Evolutionary conservation across 306 rosid species (phyloP), one percentile per base, ranked within the genome.

Genomic region (Lathyrus oleraceus): DNA sequence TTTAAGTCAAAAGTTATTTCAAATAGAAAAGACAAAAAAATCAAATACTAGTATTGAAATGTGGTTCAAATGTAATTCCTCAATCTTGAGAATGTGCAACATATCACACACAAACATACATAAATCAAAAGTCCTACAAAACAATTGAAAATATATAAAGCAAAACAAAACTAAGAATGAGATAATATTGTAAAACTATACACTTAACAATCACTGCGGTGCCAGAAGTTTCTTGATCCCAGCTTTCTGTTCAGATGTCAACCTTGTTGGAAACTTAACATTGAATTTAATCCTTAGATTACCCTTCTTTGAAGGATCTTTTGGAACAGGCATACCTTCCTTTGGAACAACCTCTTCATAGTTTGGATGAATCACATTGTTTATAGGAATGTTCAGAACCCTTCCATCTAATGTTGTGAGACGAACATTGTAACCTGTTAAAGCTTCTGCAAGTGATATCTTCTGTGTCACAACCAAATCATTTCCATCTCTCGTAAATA

Each of bases 261-360:
- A 76, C 71, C 45, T 61, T 19, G 80, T 1, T 13, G 80, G 80
- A 54, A 76, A 69, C 20, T 76, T 69, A 13, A 76, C 40, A 43
- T 76, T 61, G 53, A 76, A 76, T 39, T 76, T 76, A 65, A 76
- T 76, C 65, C 75, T 69, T 12, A 76, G 80, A 42, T 76, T 61
- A 61, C 80, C 80, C 71, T 10, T 76, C 75, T 61, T 69, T 27
- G 70, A 39, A 61, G 75, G 80, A 1, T 76, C 80, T 76, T 76
- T 76, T 19, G 75, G 65, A 76, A 69, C 51, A 21, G 80, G 80
- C 80, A 76, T 76, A 2, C 80, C 75, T 76, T 76, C 75, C 19
- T 54, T 51, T 5, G 75, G 65, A 8, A 76, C 65, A 2, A 76
- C 49, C 30, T 76, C 75, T 61, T 76, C 80, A 76, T 69, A 76